These are phyloP conservation scores for Pseudevernia furfuracea DNA, from an alignment of 495 filamentous ascomycete species.

Conservation along the genomic window DNA sequence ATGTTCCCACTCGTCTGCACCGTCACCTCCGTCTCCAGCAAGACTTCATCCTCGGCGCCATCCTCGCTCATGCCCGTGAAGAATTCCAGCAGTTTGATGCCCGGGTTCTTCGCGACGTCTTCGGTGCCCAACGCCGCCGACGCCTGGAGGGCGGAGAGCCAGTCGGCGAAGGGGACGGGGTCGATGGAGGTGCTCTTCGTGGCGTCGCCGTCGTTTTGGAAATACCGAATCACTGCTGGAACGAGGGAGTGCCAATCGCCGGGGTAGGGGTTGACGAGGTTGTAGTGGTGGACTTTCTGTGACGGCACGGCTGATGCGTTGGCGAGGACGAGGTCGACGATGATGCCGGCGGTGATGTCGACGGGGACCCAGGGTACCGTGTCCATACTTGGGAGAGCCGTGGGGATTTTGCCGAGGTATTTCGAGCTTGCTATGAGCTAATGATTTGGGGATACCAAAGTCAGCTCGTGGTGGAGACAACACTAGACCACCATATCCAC, in stretches of 20 bases:
- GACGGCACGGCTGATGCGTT: background rate
- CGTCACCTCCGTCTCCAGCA: conserved; percentile 23
- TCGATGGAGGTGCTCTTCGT: background rate
- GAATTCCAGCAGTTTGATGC: conserved; percentile 27
- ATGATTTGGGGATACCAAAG: background rate
- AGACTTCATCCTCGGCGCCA: background rate
- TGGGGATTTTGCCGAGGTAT: conserved; percentile 9
- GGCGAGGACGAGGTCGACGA: conserved; percentile 12
- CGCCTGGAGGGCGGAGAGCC: conserved; percentile 20
- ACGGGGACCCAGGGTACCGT: conserved; percentile 14
- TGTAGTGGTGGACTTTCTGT: background rate
- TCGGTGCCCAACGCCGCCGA: conserved; percentile 16
- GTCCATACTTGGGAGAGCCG: background rate
- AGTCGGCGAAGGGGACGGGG: conserved; percentile 15
- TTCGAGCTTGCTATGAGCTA: conserved; percentile 35
- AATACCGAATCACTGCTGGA: background rate
- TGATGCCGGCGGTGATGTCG: conserved; percentile 8
- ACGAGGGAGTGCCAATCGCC: conserved; percentile 4
- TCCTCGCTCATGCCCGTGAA: conserved; percentile 10
- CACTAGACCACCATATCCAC: background rate
- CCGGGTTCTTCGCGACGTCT: conserved; percentile 25
- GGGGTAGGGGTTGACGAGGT: conserved; percentile 4
- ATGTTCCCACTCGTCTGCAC: conserved; percentile 22
- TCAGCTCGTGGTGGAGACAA: background rate
- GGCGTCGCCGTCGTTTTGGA: background rate